Evolutionary conservation across 495 filamentous ascomycete species (phyloP).

Genomic region (Aspergillus ellipticus): DNA sequence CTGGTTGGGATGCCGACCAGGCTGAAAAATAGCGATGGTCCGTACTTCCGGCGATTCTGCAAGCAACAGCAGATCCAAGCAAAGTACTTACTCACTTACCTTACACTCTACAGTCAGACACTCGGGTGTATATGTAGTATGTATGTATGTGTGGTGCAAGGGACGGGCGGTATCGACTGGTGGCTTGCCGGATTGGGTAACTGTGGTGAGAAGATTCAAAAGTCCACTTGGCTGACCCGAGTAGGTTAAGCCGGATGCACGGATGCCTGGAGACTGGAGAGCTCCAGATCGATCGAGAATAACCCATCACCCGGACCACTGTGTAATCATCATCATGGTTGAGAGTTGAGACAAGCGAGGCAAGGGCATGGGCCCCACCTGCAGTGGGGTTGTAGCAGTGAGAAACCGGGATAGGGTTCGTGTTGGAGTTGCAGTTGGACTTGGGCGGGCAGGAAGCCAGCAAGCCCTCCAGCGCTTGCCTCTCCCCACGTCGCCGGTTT

Average conservation of each 20-base stretch:
- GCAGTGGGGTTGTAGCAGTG: not conserved
- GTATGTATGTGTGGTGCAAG: not conserved
- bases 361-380: not conserved
- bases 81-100: no score
- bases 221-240: not conserved
- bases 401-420: slow-evolving; percentile 1
- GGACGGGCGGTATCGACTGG: not conserved
- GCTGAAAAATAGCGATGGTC: no score
- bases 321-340: not conserved
- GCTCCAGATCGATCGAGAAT: not conserved
- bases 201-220: not conserved
- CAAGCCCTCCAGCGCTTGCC: not conserved
- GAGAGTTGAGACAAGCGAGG: not conserved
- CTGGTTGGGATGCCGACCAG: no score
- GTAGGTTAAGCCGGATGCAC: not conserved
- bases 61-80: no score
- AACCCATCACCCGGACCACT: not conserved
- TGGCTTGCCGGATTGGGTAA: not conserved
- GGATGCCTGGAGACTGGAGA: not conserved
- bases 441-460: not conserved
- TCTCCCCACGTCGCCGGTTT: not conserved
- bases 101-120: no score
- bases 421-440: not conserved
- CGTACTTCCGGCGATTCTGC: no score
- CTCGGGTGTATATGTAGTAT: not conserved